Evolutionary conservation across 352 stramenopile species (phyloP), one percentile per base, ranked within the genome.

Genomic region (Globisporangium emineosum): DNA sequence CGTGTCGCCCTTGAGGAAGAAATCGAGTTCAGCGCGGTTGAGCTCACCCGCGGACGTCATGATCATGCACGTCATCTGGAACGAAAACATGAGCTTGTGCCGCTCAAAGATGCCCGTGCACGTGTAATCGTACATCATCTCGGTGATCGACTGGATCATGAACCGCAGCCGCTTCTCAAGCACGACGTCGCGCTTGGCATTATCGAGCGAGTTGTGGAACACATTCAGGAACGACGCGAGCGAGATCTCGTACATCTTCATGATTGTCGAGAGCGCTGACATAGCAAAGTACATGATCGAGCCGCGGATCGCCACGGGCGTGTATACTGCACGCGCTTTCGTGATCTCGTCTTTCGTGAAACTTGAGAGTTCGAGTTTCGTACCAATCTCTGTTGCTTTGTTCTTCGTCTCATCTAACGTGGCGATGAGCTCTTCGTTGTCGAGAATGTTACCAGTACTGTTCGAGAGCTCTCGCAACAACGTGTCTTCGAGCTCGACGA

Each of bases 1-100:
- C n/a, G 90, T 97, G 56, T 98, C 92, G 27, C 95, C 95, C 68
- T 98, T 98, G 32, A 98, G 77, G 72, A 98, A 98, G 59, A 98
- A 98, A 66, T 98, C 94, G 19, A 98, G 83, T 62, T 98, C 88
- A 0, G 71, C 65, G 1, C 88, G 85, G 42, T 97, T 87, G 19
- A 98, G 75, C 6, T 90, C 78, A 17, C 81, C 80, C 0, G 93
- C 81, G 13, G 88, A 90, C 43, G 84, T 79, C 71, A 98, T 81
- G 68, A 98, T 97, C 94, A 98, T 98, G 69, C 89, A 97, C 15
- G 94, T 97, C 87, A 98, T 97, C 71, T 98, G 93, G 71, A 98
- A 98, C 35, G 88, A 94, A 69, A 98, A 98, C 91, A 98, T 98
- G 64, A 98, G 84, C 74, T 98, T 98, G 77, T 98, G 95, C n/a